Evolutionary conservation across 331 rosid species (phyloP).

Genomic region (Cydonia oblonga): DNA sequence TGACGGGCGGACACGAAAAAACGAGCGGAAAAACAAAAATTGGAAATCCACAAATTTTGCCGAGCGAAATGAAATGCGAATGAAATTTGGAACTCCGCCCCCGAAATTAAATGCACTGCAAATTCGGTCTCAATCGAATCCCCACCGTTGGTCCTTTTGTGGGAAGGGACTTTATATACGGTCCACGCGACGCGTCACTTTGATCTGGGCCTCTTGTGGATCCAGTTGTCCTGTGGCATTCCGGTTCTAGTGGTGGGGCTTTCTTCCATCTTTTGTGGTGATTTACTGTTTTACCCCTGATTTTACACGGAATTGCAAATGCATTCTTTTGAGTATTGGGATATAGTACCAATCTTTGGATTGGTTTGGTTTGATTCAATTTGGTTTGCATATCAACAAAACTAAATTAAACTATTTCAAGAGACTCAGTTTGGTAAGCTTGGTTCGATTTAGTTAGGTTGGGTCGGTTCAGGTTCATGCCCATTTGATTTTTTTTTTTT

Average conservation of each 20-base stretch:
- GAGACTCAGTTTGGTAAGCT: too few relatives aligned
- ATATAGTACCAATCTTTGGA: too few relatives aligned
- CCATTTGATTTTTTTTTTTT: too few relatives aligned
- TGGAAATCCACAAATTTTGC: not conserved
- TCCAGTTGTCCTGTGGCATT: constrained; percentile 1
- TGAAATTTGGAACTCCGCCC: not conserved
- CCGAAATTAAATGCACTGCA: constrained; percentile 10
- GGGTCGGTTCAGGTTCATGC: too few relatives aligned
- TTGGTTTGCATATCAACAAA: too few relatives aligned
- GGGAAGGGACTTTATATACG: constrained; percentile 5
- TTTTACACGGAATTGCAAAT: not conserved
- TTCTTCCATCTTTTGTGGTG: not conserved
- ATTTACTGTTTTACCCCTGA: not conserved
- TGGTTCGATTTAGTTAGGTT: too few relatives aligned
- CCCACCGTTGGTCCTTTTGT: not conserved
- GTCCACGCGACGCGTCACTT: constrained; percentile 14
- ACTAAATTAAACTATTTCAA: too few relatives aligned
- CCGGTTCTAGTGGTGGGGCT: not conserved
- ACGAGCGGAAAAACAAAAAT: not conserved
- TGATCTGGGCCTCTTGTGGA: constrained; percentile 6
- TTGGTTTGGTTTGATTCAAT: too few relatives aligned
- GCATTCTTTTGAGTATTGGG: not conserved
- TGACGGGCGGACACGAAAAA: constrained; percentile 1
- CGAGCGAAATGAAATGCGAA: not conserved
- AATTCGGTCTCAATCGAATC: not conserved